A percentile compares a stretch with the other conserved stretches of the same genome.
Evolutionary conservation across 2,329 filamentous ascomycete species (phyloP).

Genomic region (Colletotrichum sp.): DNA sequence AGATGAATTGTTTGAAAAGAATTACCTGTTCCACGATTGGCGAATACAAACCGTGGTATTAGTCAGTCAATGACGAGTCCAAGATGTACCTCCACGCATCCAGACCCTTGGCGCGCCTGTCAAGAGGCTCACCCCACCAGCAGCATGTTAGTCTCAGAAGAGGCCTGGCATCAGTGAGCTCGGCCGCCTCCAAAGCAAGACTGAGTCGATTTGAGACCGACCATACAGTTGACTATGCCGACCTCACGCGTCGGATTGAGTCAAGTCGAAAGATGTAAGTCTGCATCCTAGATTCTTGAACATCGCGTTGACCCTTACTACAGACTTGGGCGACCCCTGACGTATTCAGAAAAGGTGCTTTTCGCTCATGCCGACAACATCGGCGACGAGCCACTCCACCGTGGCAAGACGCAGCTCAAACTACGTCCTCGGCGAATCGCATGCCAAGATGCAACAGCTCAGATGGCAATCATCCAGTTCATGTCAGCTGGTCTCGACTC

Average conservation of each 20-base stretch:
- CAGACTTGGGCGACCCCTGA: neutral
- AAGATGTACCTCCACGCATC: neutral
- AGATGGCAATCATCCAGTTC: conserved; percentile 23
- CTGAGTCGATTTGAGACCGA: neutral
- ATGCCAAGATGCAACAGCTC: conserved; percentile 21
- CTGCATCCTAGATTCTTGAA: neutral
- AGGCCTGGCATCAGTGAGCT: neutral
- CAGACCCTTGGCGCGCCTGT: neutral
- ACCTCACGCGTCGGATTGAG: neutral
- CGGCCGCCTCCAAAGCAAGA: neutral
- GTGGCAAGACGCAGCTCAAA: conserved; percentile 1
- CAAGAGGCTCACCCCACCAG: neutral
- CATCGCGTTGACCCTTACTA: neutral
- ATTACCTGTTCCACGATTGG: neutral
- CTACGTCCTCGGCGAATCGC: conserved; percentile 13
- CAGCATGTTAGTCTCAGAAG: neutral
- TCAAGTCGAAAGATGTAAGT: neutral
- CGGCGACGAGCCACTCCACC: neutral
- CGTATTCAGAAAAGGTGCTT: conserved; percentile 15
- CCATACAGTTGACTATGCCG: neutral
- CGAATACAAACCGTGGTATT: neutral
- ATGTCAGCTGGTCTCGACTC: conserved; percentile 17
- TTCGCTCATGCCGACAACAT: neutral
- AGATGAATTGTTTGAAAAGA: neutral
- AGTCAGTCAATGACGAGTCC: neutral